phyloP scores from a whole-genome alignment of 2,329 filamentous ascomycete species.

The Aureobasidium leucospermi region DNA sequence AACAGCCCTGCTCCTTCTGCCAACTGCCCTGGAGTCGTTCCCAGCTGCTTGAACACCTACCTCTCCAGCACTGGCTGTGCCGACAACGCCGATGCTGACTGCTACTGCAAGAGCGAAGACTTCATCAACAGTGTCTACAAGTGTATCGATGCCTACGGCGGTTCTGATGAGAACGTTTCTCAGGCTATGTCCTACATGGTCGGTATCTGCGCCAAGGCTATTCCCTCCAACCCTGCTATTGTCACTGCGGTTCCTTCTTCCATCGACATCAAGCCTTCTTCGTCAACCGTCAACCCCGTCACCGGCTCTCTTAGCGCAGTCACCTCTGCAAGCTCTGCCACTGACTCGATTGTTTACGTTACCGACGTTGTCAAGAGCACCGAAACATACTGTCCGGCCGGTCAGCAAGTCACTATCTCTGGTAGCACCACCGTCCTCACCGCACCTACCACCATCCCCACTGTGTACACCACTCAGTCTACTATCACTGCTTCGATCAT shows the following conservation, averaged over 20 bases:
- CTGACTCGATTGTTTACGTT: slow-evolving; percentile 10
- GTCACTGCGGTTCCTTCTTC: slow-evolving; percentile 62
- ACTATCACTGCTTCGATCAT: slow-evolving; percentile 8
- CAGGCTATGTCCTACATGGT: slow-evolving; percentile 76
- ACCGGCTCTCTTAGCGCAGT: slow-evolving; percentile 10
- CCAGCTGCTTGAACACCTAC: slow-evolving; percentile 90
- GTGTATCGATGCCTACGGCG: slow-evolving; percentile 73
- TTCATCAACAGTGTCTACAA: slow-evolving; percentile 74
- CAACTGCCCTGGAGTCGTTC: slow-evolving; percentile 63
- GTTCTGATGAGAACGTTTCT: slow-evolving; percentile 57
- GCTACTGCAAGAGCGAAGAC: slow-evolving; percentile 75
- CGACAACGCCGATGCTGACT: slow-evolving; percentile 73
- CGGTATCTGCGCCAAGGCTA: slow-evolving; percentile 76
- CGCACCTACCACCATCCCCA: background rate
- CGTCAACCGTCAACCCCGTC: slow-evolving; percentile 12
- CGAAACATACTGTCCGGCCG: slow-evolving; percentile 31
- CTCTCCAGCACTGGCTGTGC: slow-evolving; percentile 65
- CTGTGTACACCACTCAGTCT: slow-evolving; percentile 15
- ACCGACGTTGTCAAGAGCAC: slow-evolving; percentile 21
- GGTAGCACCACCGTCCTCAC: slow-evolving; percentile 5
- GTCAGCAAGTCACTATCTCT: background rate
- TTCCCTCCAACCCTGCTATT: slow-evolving; percentile 74
- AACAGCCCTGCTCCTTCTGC: slow-evolving; percentile 14
- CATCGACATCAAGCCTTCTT: slow-evolving; percentile 46
- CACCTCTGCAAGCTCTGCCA: background rate